Evolutionary conservation across 2,329 filamentous ascomycete genomes (phyloP).

Genomic region (Myriosclerotinia curreyana): DNA sequence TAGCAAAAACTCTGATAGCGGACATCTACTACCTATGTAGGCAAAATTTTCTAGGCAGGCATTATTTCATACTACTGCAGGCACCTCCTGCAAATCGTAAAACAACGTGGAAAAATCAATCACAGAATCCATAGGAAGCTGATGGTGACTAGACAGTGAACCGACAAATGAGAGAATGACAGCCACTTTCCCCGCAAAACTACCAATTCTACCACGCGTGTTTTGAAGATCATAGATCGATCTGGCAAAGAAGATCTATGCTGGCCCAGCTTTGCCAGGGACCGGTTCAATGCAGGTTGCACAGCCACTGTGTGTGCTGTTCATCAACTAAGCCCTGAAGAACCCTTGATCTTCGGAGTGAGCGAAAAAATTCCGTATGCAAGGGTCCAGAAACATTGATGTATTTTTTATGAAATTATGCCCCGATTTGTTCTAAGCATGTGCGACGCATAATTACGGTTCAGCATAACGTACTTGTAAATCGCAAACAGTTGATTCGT

Average conservation of each 20-base stretch:
- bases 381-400: neutral
- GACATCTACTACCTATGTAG: neutral
- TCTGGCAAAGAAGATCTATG: neutral
- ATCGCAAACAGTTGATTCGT: neutral
- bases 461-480: neutral
- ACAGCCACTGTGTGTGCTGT: constrained; percentile 14
- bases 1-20: neutral
- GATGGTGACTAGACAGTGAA: constrained; percentile 1
- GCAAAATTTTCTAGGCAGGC: neutral
- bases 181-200: constrained; percentile 1
- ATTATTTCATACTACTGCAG: constrained; percentile 5
- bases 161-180: neutral
- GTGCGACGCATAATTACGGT: neutral
- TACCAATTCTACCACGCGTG: neutral
- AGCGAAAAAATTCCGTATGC: constrained; percentile 12
- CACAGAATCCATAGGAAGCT: constrained; percentile 3
- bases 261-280: neutral
- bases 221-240: constrained; percentile 5
- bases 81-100: neutral
- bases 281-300: constrained; percentile 4
- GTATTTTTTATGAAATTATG: neutral
- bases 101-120: constrained; percentile 1
- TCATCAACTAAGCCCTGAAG: neutral
- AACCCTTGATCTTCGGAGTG: constrained; percentile 10
- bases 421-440: neutral